Percentiles rank a stretch among this genome's conserved stretches.
phyloP scores from a whole-genome alignment of 2,329 filamentous ascomycete species.

The Colletotrichum caudatum region DNA sequence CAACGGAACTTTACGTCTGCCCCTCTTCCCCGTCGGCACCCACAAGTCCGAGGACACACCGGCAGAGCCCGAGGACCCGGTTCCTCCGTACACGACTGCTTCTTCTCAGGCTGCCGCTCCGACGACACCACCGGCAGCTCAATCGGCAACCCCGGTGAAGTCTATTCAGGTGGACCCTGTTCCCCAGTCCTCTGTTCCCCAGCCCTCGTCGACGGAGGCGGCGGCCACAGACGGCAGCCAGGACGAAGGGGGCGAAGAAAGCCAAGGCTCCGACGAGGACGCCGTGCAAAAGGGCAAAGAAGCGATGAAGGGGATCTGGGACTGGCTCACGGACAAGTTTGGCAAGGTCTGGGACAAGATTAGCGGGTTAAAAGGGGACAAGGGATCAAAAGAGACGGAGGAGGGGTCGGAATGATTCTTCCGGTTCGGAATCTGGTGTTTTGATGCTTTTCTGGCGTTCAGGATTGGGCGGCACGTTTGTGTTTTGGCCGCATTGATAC shows the following conservation, averaged over 20 bases:
- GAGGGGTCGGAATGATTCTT: slow-evolving; percentile 26
- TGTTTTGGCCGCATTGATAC: slow-evolving; percentile 28
- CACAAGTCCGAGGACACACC: slow-evolving; percentile 66
- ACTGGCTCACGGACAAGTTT: slow-evolving; percentile 64
- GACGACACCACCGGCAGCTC: slow-evolving; percentile 29
- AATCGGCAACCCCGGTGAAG: slow-evolving; percentile 36
- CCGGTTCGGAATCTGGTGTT: neutral
- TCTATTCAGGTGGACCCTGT: slow-evolving; percentile 45
- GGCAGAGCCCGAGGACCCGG: slow-evolving; percentile 67
- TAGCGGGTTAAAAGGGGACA: slow-evolving; percentile 43
- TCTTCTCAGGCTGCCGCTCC: slow-evolving; percentile 31
- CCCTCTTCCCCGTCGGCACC: slow-evolving; percentile 71
- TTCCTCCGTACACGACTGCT: slow-evolving; percentile 46
- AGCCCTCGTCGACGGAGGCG: slow-evolving; percentile 41
- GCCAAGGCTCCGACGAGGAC: slow-evolving; percentile 45
- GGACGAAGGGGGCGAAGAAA: slow-evolving; percentile 35
- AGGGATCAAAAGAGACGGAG: neutral
- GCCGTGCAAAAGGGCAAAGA: slow-evolving; percentile 48
- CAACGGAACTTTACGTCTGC: slow-evolving; percentile 86
- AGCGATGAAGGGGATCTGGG: slow-evolving; percentile 57
- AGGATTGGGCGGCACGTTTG: slow-evolving; percentile 26
- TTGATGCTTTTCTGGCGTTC: slow-evolving; percentile 32
- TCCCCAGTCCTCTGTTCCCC: slow-evolving; percentile 40
- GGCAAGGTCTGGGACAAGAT: slow-evolving; percentile 61
- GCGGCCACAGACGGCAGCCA: slow-evolving; percentile 35